A percentile compares a stretch with the other conserved stretches of the same genome.
These are phyloP conservation scores for Elaeis guineensis DNA, from an alignment of 176 grass and related monocot species.

Conservation along the genomic window DNA sequence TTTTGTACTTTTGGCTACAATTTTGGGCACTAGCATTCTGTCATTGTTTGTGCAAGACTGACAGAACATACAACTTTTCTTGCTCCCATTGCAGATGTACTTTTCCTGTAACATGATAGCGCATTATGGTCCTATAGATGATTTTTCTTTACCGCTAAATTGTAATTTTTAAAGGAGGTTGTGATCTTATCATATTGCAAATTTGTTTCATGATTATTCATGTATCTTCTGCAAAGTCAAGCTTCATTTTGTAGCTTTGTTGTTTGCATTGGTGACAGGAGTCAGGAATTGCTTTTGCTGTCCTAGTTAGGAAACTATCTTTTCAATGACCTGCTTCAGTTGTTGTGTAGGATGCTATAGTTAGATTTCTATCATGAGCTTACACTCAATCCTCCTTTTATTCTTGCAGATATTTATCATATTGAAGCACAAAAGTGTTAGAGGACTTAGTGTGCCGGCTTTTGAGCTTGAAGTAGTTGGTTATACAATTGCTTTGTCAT, in stretches of 20 bases:
- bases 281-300: background rate
- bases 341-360: background rate
- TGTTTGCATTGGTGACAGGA: background rate
- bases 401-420: slow-evolving; percentile 72
- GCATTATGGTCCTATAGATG: no score
- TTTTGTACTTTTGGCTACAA: no score
- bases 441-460: slow-evolving; percentile 78
- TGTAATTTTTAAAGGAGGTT: no score
- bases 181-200: no score
- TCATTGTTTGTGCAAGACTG: no score
- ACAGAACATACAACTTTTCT: no score
- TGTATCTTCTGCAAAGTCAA: background rate
- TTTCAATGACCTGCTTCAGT: slow-evolving; percentile 1
- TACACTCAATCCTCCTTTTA: background rate
- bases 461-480: slow-evolving; percentile 94
- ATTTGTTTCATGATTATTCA: no score
- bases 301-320: background rate
- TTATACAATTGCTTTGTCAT: slow-evolving; percentile 93
- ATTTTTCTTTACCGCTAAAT: no score
- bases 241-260: background rate
- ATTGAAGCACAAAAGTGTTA: slow-evolving; percentile 77
- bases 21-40: no score
- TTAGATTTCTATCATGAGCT: no score
- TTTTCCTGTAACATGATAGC: no score
- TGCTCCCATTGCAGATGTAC: no score